Evolutionary conservation across 106 monocot species (phyloP).

Genomic region (Xerophyta viscosa): DNA sequence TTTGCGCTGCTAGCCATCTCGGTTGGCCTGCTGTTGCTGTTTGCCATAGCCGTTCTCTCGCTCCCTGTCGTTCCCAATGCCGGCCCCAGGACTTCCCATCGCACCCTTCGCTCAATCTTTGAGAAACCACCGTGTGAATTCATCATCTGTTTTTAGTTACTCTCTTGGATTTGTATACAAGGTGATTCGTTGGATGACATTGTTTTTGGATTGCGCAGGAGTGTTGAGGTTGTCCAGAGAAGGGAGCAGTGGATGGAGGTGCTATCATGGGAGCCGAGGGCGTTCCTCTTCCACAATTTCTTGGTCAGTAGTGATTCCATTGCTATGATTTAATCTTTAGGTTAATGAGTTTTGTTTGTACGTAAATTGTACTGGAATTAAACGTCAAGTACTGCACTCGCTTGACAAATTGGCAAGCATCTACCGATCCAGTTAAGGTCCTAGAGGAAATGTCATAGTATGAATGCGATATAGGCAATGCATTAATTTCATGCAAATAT

Average conservation of each 20-base stretch:
- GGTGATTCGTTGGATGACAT: neutral
- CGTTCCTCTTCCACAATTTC: slow-evolving; percentile 50
- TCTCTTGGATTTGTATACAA: neutral
- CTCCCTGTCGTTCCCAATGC: slow-evolving; percentile 34
- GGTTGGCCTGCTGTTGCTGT: slow-evolving; percentile 42
- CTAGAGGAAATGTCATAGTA: neutral
- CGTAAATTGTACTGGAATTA: too few relatives aligned
- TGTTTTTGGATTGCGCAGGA: neutral
- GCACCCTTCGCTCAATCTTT: slow-evolving; percentile 8
- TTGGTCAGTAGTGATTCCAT: slow-evolving; percentile 18
- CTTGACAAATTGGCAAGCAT: too few relatives aligned
- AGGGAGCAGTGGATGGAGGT: slow-evolving; percentile 50
- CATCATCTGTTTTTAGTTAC: neutral
- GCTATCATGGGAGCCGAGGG: slow-evolving; percentile 61
- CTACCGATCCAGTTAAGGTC: too few relatives aligned
- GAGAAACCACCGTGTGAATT: slow-evolving; percentile 7
- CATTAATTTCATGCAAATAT: too few relatives aligned
- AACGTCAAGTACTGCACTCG: too few relatives aligned
- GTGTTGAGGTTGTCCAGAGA: slow-evolving; percentile 16
- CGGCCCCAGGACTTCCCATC: neutral
- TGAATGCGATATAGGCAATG: neutral
- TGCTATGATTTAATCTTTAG: neutral
- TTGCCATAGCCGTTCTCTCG: slow-evolving; percentile 59
- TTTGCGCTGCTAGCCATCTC: slow-evolving; percentile 38
- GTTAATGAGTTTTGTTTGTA: neutral